These are phyloP conservation scores for Telfairia occidentalis DNA, from an alignment of 331 rosid genomes.

Conservation along the genomic window DNA sequence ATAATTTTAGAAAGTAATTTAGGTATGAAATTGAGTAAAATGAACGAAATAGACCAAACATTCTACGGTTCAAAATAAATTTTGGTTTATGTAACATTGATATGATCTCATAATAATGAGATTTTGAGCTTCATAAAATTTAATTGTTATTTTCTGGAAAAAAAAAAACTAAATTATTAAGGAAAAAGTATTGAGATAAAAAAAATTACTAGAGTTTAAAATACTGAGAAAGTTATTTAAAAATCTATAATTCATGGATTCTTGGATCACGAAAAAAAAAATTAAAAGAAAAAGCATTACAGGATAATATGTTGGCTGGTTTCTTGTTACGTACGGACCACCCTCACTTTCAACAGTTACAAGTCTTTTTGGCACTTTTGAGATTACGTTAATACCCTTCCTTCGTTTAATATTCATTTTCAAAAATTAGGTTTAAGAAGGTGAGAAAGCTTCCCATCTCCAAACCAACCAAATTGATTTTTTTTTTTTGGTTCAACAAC, in stretches of 20 bases:
- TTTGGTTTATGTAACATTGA: not conserved
- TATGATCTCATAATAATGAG: not conserved
- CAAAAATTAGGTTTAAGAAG: not conserved
- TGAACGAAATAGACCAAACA: not conserved
- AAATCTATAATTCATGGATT: not conserved
- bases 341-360: not conserved
- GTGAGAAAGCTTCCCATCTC: not conserved
- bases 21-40: not conserved
- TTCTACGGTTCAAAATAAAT: not conserved
- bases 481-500: no score
- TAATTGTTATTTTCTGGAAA: not conserved
- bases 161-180: no score
- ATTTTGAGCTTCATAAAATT: not conserved
- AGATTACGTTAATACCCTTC: not conserved
- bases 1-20: not conserved
- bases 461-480: not conserved
- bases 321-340: not conserved
- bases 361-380: not conserved
- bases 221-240: not conserved
- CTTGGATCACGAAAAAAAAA: not conserved
- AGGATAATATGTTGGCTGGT: not conserved
- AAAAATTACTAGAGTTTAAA: not conserved
- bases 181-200: not conserved
- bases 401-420: not conserved
- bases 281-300: not conserved